Evolutionary conservation across 257 asterid species (phyloP).

Genomic region (Przewalskia tangutica): DNA sequence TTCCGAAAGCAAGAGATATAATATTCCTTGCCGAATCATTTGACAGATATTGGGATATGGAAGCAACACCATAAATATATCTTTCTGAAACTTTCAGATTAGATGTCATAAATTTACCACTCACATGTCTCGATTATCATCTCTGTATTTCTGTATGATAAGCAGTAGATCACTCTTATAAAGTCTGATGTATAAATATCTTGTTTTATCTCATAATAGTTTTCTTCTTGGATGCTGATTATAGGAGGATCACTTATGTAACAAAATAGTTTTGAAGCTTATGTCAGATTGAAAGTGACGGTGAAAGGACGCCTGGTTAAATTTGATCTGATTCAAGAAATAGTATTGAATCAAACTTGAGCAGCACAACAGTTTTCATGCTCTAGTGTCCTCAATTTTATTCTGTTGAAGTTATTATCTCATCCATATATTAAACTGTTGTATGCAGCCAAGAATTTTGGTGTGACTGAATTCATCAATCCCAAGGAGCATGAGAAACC

Average conservation of each 20-base stretch:
- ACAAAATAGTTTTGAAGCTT: not conserved
- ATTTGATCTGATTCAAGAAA: not conserved
- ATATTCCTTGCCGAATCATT: not conserved
- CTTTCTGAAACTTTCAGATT: not conserved
- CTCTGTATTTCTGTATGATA: not conserved
- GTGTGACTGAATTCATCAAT: conserved; percentile 90
- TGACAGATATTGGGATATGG: not conserved
- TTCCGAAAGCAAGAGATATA: not conserved
- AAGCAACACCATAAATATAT: not conserved
- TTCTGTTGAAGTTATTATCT: not conserved
- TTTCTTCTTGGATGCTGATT: not conserved
- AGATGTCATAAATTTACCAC: not conserved
- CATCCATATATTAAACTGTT: not conserved
- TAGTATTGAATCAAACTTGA: not conserved
- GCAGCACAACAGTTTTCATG: not conserved
- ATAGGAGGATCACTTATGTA: not conserved
- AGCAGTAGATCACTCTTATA: not conserved
- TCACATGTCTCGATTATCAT: not conserved
- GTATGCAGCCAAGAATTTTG: conserved; percentile 69
- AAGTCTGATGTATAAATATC: not conserved
- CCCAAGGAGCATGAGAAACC: conserved; percentile 94
- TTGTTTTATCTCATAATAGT: not conserved
- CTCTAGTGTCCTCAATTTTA: not conserved
- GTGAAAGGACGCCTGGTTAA: not conserved
- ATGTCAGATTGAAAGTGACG: not conserved